Percentiles rank a stretch among this genome's conserved stretches.
phyloP scores from a whole-genome alignment of 1,139 yeast species.

The Nematodospora anomalae region DNA sequence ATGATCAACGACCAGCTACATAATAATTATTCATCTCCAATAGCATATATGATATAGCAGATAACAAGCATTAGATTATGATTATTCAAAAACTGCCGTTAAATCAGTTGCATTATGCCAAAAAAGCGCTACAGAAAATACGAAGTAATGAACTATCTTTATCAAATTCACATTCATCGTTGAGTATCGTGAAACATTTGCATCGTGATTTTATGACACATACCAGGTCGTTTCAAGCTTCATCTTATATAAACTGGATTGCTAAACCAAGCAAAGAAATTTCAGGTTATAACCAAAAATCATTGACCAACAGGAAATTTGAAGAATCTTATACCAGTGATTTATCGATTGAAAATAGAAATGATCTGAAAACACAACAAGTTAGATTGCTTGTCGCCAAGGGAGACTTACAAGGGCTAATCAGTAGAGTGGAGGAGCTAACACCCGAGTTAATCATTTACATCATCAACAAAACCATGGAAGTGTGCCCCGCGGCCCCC shows the following conservation, averaged over 20 bases:
- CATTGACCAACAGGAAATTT: neutral
- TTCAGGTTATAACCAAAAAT: neutral
- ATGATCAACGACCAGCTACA: no score
- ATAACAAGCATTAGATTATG: neutral
- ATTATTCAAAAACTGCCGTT: neutral
- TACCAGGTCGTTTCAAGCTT: neutral
- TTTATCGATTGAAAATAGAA: neutral
- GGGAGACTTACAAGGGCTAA: neutral
- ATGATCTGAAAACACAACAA: neutral
- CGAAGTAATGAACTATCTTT: no score
- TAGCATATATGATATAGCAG: neutral
- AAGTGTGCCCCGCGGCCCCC: slow-evolving; percentile 5
- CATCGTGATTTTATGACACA: neutral
- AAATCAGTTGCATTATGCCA: neutral
- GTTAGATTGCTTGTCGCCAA: neutral
- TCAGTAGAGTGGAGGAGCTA: slow-evolving; percentile 1
- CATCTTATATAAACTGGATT: slow-evolving; percentile 1
- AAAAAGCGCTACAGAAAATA: neutral
- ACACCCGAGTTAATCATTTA: slow-evolving; percentile 2
- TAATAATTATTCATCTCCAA: no score
- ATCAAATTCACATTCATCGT: neutral
- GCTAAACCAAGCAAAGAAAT: neutral
- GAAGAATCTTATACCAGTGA: neutral
- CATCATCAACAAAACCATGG: slow-evolving; percentile 6
- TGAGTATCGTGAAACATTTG: neutral